Evolutionary conservation across 2,329 filamentous ascomycete genomes (phyloP).

Genomic region (Colletotrichum aenigma): DNA sequence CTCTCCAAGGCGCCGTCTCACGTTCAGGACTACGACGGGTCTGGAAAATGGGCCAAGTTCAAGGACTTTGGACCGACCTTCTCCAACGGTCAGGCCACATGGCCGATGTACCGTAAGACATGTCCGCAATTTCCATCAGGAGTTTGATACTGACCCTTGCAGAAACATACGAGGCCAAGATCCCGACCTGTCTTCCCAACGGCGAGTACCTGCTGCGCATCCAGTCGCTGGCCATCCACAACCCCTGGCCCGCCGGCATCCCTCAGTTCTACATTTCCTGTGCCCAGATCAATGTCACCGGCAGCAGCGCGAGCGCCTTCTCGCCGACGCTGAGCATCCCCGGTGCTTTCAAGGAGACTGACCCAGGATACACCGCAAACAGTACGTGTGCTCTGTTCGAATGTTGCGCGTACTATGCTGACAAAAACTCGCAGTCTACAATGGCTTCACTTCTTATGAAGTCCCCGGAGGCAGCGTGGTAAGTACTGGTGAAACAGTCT

Average conservation of each 20-base stretch:
- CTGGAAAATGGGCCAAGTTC: constrained; percentile 44
- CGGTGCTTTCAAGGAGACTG: constrained; percentile 45
- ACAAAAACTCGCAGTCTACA: constrained; percentile 1
- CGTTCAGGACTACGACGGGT: constrained; percentile 38
- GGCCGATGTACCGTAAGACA: constrained; percentile 33
- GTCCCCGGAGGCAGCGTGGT: constrained; percentile 10
- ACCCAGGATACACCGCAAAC: constrained; percentile 50
- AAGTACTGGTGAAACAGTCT: background rate
- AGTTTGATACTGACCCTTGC: background rate
- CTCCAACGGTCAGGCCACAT: constrained; percentile 30
- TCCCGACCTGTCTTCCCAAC: constrained; percentile 56
- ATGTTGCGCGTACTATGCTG: background rate
- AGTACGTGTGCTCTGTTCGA: constrained; percentile 28
- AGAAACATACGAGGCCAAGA: constrained; percentile 37
- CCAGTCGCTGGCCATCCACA: constrained; percentile 66
- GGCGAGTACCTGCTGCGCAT: constrained; percentile 64
- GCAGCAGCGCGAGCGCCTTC: constrained; percentile 37
- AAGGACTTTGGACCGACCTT: constrained; percentile 40
- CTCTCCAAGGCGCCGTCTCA: constrained; percentile 40
- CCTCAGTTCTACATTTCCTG: constrained; percentile 53
- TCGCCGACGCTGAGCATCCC: constrained; percentile 39
- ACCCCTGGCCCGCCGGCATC: constrained; percentile 48
- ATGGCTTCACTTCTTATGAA: constrained; percentile 2
- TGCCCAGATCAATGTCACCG: constrained; percentile 49
- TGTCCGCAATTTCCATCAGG: background rate